Evolutionary conservation across 1,139 yeast species (phyloP).

Genomic region (Zygoascus meyerae): DNA sequence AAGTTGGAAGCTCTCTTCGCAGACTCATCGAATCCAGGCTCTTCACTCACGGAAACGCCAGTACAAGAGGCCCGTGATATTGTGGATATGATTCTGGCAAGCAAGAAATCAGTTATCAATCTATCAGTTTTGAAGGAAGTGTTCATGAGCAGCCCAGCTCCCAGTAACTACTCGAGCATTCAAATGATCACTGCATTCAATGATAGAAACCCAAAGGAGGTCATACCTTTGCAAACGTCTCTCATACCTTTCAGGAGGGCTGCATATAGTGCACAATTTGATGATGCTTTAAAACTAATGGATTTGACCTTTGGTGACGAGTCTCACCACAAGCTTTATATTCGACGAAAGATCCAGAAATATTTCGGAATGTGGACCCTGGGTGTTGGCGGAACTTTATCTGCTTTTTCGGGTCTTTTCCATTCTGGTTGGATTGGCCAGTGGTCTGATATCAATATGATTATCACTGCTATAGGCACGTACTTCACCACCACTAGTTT

Average conservation of each 20-base stretch:
- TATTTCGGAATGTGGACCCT: constrained; percentile 32
- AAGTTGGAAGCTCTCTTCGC: constrained; percentile 16
- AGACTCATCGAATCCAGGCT: constrained; percentile 19
- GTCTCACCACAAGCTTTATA: constrained; percentile 31
- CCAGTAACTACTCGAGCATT: constrained; percentile 22
- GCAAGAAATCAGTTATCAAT: constrained; percentile 16
- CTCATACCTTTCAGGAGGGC: constrained; percentile 58
- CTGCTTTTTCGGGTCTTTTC: constrained; percentile 30
- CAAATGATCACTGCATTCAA: constrained; percentile 23
- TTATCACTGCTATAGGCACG: constrained; percentile 58
- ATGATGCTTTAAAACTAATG: constrained; percentile 51
- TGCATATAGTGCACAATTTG: constrained; percentile 54
- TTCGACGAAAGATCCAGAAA: constrained; percentile 24
- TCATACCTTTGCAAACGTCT: constrained; percentile 43
- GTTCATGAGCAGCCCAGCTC: constrained; percentile 23
- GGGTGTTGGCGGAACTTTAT: constrained; percentile 32
- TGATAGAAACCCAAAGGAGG: constrained; percentile 14
- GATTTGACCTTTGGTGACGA: constrained; percentile 59
- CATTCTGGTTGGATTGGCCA: constrained; percentile 39
- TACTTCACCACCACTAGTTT: constrained; percentile 56
- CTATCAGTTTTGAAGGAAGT: constrained; percentile 20
- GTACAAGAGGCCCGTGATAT: constrained; percentile 19
- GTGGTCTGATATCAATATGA: constrained; percentile 31
- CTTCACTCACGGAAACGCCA: constrained; percentile 19
- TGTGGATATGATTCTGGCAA: constrained; percentile 19